Base-by-base conservation (phyloP, 148 eudicot species). In the Vaccinium macrocarpon region DNA sequence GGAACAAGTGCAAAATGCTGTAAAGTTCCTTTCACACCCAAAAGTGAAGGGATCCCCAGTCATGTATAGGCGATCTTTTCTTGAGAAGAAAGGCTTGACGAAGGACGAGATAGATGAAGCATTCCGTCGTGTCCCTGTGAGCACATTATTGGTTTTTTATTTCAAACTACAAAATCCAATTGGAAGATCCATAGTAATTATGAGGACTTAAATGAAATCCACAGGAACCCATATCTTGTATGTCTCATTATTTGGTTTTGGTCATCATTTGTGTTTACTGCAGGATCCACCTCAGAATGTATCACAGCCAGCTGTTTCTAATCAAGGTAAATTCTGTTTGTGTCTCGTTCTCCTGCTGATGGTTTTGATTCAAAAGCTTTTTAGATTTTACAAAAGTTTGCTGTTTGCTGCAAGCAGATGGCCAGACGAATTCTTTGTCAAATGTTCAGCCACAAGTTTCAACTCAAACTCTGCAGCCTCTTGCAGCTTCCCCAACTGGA, bases 81-180 rank as follows among this genome's bases (percentile, higher is more conserved):
- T 95, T 74, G 99, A 97, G 90, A 92, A 89, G 86, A 97, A 97
- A 87, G 99, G 99, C 76, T 97, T 97, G 64, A 95, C 99, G 12
- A 95, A 95, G 86, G 99, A 95, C 87, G 99, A 97, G 90, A 97
- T 97, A 25, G 98, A 97, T 90, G 99, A 95, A 91, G 99, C 99
- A 80, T 95, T 97, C 86, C 93, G 95, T 55, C 98, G 95, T 80
- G 99, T 97, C 78, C 99, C 99, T 62, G 99, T 97, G 90, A 91
- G 98, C 68, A 55, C 23, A 55, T 32, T 76, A 9, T 51, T 85
- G 29, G 27, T 66, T 56, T 82, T 55, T 35, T 29, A 72, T 52
- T 59, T 72, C 50, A 49, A 56, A 46, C 11, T 57, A 57, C 29
- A 21, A 16, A 18, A 25, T 15, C 1, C 77, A 49, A 21, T 50